Evolutionary conservation across 2,329 filamentous ascomycete genomes (phyloP).

Genomic region (Gliomastix tumulicola): DNA sequence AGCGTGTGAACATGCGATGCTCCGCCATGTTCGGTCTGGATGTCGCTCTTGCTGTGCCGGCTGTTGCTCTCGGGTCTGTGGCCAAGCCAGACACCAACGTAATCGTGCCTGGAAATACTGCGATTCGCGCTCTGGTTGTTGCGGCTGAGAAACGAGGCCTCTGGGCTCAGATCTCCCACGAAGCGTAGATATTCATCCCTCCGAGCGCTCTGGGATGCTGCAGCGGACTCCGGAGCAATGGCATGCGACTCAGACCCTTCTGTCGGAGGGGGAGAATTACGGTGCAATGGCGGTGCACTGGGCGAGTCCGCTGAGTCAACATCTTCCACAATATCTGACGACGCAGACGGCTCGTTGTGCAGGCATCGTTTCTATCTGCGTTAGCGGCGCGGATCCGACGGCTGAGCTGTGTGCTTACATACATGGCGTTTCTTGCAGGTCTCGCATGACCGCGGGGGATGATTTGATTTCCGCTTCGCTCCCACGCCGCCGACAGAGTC

Average conservation of each 20-base stretch:
- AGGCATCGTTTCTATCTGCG: neutral
- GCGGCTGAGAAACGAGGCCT: slow-evolving; percentile 10
- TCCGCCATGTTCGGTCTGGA: no score
- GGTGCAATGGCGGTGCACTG: no score
- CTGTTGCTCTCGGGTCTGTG: slow-evolving; percentile 1
- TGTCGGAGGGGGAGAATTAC: no score
- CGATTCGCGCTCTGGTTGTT: neutral
- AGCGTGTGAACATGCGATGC: no score
- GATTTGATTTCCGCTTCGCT: slow-evolving; percentile 8
- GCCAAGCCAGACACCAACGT: slow-evolving; percentile 10
- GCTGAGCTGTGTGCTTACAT: neutral
- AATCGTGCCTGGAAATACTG: slow-evolving; percentile 4
- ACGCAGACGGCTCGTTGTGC: neutral
- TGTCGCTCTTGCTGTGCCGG: neutral
- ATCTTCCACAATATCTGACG: no score
- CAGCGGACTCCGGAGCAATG: no score
- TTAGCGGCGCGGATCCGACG: neutral
- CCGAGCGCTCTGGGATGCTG: no score
- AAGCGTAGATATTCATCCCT: slow-evolving; percentile 8
- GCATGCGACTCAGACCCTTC: no score
- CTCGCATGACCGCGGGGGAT: slow-evolving; percentile 5
- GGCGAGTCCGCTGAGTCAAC: no score
- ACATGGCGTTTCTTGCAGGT: slow-evolving; percentile 7
- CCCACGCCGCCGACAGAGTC: slow-evolving; percentile 16
- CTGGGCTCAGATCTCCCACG: slow-evolving; percentile 13